Evolutionary conservation across 768 basidiomycete genomes (phyloP).

Genomic region (Lenzites betulinus): DNA sequence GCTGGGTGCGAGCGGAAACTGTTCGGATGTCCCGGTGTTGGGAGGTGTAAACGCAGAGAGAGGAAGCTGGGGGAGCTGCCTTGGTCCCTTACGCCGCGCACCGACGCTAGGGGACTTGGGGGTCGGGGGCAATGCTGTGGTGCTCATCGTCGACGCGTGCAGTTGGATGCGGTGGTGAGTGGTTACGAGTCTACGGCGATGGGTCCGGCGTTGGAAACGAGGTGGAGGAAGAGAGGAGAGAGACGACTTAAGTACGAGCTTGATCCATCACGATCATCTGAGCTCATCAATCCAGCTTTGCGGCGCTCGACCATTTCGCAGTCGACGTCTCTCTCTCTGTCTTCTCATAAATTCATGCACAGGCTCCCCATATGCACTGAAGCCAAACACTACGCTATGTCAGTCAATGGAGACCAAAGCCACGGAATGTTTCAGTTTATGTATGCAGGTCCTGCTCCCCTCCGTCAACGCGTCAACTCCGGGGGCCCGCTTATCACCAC

Average conservation of each 20-base stretch:
- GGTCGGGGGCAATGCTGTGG: constrained; percentile 11
- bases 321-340: background rate
- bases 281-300: constrained; percentile 9
- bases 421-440: background rate
- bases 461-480: background rate
- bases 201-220: background rate
- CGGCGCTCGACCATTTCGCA: constrained; percentile 1
- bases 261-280: constrained; percentile 23
- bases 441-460: background rate
- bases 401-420: background rate
- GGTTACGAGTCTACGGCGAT: background rate
- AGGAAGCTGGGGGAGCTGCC: constrained; percentile 70
- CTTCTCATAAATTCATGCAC: background rate
- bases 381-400: background rate
- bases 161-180: background rate
- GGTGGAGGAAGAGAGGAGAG: constrained; percentile 1
- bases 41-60: constrained; percentile 76
- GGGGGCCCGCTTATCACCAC: background rate
- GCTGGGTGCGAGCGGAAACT: constrained; percentile 67
- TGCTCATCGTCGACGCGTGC: constrained; percentile 13
- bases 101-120: constrained; percentile 46
- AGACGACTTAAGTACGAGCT: constrained; percentile 2
- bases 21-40: constrained; percentile 64
- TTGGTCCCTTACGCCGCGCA: constrained; percentile 61
- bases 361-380: background rate